A percentile compares a stretch with the other conserved stretches of the same genome.
These are phyloP conservation scores for Floccularia luteovirens DNA, from an alignment of 768 basidiomycete genomes.

Conservation along the genomic window DNA sequence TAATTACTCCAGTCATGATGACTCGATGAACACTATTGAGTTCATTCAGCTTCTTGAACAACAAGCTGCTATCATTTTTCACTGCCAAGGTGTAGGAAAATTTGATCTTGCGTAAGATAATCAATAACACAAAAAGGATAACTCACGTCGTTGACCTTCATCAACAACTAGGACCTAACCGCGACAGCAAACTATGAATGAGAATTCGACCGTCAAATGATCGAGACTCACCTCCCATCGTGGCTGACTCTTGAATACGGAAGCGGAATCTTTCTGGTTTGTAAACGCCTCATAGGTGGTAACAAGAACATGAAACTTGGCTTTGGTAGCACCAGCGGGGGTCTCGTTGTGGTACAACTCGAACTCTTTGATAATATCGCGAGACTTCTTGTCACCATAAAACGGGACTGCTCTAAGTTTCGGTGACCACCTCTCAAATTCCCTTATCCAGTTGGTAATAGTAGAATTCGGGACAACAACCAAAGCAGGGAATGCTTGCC, in stretches of 20 bases:
- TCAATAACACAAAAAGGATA: background rate
- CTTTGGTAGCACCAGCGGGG: slow-evolving; percentile 32
- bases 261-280: slow-evolving; percentile 55
- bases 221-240: slow-evolving; percentile 68
- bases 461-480: slow-evolving; percentile 97
- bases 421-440: slow-evolving; percentile 86
- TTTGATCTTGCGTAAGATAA: slow-evolving; percentile 8
- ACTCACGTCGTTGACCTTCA: slow-evolving; percentile 85
- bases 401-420: slow-evolving; percentile 74
- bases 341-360: slow-evolving; percentile 64
- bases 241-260: slow-evolving; percentile 74
- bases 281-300: slow-evolving; percentile 89
- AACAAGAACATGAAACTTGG: slow-evolving; percentile 84
- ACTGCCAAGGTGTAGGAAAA: no score
- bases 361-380: slow-evolving; percentile 73
- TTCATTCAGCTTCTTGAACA: slow-evolving; percentile 80
- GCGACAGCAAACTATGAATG: background rate
- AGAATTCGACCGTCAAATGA: background rate
- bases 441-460: slow-evolving; percentile 91
- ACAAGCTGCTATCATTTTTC: slow-evolving; percentile 72
- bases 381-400: slow-evolving; percentile 72
- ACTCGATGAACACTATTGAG: slow-evolving; percentile 74
- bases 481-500: slow-evolving; percentile 67
- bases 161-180: slow-evolving; percentile 72
- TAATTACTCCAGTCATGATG: slow-evolving; percentile 78